These are phyloP conservation scores for Penicillium vulpinum DNA, from an alignment of 2,329 filamentous ascomycete genomes.

Conservation along the genomic window DNA sequence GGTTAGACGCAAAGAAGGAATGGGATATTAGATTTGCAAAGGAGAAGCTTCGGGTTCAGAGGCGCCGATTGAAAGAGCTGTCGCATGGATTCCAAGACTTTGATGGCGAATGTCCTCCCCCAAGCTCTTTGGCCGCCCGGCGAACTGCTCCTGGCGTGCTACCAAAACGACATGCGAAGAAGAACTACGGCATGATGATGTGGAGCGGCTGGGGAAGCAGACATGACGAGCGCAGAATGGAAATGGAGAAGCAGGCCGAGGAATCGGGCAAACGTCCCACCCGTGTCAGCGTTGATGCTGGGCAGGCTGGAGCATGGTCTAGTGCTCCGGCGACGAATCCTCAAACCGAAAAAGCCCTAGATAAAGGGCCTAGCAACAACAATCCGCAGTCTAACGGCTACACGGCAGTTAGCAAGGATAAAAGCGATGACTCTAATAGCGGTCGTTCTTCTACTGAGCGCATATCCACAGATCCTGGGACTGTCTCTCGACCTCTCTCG, in stretches of 20 bases:
- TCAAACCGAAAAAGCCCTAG: background rate
- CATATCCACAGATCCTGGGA: slow-evolving; percentile 7
- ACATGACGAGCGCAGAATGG: slow-evolving; percentile 75
- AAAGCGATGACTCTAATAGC: slow-evolving; percentile 6
- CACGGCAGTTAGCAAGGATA: slow-evolving; percentile 11
- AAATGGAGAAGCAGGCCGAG: slow-evolving; percentile 28
- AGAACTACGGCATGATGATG: slow-evolving; percentile 73
- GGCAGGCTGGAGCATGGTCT: slow-evolving; percentile 28
- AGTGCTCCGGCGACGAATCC: slow-evolving; percentile 16
- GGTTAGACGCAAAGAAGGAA: slow-evolving; percentile 70
- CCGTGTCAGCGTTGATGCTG: slow-evolving; percentile 29
- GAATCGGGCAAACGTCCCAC: slow-evolving; percentile 24
- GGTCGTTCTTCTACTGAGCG: background rate
- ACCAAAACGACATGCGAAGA: slow-evolving; percentile 38
- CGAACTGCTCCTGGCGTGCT: slow-evolving; percentile 43
- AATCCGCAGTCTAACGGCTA: background rate
- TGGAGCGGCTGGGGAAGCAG: slow-evolving; percentile 89
- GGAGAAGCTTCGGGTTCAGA: slow-evolving; percentile 70
- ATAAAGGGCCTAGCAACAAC: background rate
- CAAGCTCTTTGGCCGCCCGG: slow-evolving; percentile 76
- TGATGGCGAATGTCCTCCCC: slow-evolving; percentile 75
- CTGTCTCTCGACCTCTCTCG: slow-evolving; percentile 14
- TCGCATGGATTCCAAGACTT: slow-evolving; percentile 70
- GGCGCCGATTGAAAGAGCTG: slow-evolving; percentile 71
- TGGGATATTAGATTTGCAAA: slow-evolving; percentile 74